A percentile compares a stretch with the other conserved stretches of the same genome.
Evolutionary conservation across 1,284 basidiomycete genomes (phyloP).

Genomic region (Tetrapyrgos nigripes): DNA sequence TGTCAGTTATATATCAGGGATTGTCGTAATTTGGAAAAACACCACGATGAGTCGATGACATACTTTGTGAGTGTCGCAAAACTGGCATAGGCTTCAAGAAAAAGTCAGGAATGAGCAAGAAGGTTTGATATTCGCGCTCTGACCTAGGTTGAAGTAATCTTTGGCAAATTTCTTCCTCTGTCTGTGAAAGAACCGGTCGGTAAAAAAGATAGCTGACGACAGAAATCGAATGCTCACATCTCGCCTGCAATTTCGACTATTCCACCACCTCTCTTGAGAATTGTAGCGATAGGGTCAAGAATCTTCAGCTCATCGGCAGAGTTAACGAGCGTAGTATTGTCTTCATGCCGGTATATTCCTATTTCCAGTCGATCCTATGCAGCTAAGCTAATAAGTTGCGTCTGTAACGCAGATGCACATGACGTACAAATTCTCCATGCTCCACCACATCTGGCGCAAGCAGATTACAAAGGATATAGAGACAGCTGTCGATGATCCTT

Average conservation of each 20-base stretch:
- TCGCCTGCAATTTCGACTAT: slow-evolving; percentile 56
- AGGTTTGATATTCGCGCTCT: too few species aligned
- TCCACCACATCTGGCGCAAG: slow-evolving; percentile 18
- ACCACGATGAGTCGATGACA: neutral
- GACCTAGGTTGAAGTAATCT: slow-evolving; percentile 52
- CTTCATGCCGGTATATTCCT: slow-evolving; percentile 44
- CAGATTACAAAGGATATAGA: slow-evolving; percentile 21
- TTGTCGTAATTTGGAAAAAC: too few species aligned
- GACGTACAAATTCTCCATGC: slow-evolving; percentile 14
- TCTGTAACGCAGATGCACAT: neutral
- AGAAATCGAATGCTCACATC: slow-evolving; percentile 37
- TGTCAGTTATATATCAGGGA: neutral
- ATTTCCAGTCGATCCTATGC: slow-evolving; percentile 44
- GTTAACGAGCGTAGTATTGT: slow-evolving; percentile 33
- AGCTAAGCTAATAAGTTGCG: too few species aligned
- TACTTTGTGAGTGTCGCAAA: neutral
- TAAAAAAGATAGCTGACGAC: neutral
- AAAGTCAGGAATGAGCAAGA: too few species aligned
- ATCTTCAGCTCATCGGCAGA: slow-evolving; percentile 35
- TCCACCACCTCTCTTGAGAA: slow-evolving; percentile 41
- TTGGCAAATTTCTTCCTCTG: slow-evolving; percentile 50
- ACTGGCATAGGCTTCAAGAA: neutral
- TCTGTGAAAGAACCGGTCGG: slow-evolving; percentile 42
- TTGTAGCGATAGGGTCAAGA: slow-evolving; percentile 35
- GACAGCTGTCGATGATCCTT: slow-evolving; percentile 16